Percentiles rank a stretch among this genome's conserved stretches.
phyloP scores from a whole-genome alignment of 768 basidiomycete species.

The Vishniacozyma victoriae region DNA sequence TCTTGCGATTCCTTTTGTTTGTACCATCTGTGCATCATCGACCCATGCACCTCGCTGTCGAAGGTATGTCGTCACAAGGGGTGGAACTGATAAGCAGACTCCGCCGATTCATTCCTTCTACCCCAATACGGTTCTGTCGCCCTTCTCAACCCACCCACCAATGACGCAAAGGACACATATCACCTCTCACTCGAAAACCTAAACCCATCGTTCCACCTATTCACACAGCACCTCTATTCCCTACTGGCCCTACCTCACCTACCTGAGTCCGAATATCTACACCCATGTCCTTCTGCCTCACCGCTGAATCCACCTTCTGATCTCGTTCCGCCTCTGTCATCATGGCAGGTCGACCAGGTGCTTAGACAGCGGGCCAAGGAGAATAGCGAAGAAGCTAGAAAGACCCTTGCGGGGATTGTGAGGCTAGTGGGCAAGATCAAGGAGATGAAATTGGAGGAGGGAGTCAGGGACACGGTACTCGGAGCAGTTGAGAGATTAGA shows the following conservation, averaged over 20 bases:
- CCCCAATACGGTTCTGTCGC: slow-evolving; percentile 93
- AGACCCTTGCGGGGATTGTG: slow-evolving; percentile 74
- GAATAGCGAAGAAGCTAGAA: slow-evolving; percentile 61
- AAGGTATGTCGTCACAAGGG: slow-evolving; percentile 41
- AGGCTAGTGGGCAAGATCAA: slow-evolving; percentile 77
- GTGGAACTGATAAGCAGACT: slow-evolving; percentile 9
- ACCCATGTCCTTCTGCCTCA: slow-evolving; percentile 24
- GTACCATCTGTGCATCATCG: slow-evolving; percentile 65
- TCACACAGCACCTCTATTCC: slow-evolving; percentile 60
- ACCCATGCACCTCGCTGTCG: slow-evolving; percentile 64
- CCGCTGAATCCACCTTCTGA: slow-evolving; percentile 11
- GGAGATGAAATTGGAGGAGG: slow-evolving; percentile 82
- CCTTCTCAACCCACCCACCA: slow-evolving; percentile 58
- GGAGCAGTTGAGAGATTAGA: slow-evolving; percentile 67
- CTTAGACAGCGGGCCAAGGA: slow-evolving; percentile 64
- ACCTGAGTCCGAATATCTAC: slow-evolving; percentile 45
- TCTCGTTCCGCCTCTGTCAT: slow-evolving; percentile 49
- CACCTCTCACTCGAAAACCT: slow-evolving; percentile 17
- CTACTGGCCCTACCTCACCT: slow-evolving; percentile 74
- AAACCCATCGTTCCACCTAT: slow-evolving; percentile 47
- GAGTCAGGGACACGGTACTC: slow-evolving; percentile 67
- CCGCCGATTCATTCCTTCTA: slow-evolving; percentile 63
- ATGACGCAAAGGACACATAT: slow-evolving; percentile 1
- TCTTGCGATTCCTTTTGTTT: slow-evolving; percentile 85
- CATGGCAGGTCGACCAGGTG: slow-evolving; percentile 78